A percentile compares a stretch with the other conserved stretches of the same genome.
Conservation (phyloP, 768 basidiomycete genomes). For the Leccinum disarticulatum region DNA sequence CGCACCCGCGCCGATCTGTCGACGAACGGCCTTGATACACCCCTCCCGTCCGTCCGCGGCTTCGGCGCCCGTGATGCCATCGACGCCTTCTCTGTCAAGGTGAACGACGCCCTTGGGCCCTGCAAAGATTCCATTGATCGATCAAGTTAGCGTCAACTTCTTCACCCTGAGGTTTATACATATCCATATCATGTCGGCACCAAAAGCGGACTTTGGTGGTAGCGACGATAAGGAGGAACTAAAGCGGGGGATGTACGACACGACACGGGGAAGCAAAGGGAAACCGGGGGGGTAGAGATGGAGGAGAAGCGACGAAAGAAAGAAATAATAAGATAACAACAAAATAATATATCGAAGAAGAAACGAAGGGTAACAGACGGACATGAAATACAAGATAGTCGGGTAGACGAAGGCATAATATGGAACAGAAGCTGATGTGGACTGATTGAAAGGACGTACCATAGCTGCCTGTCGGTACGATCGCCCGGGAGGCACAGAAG, state of each 20-base stretch:
- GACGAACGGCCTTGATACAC: slow-evolving; percentile 54
- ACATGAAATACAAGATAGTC: slow-evolving; percentile 2
- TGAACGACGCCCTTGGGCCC: slow-evolving; percentile 53
- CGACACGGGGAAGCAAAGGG: not conserved
- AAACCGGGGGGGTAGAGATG: not conserved
- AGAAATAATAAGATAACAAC: not conserved
- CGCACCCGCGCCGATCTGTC: slow-evolving; percentile 62
- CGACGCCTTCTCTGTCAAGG: slow-evolving; percentile 49
- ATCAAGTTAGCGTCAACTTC: slow-evolving; percentile 1
- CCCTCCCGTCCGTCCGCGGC: slow-evolving; percentile 57
- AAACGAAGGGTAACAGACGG: not conserved
- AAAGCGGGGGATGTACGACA: slow-evolving; percentile 1
- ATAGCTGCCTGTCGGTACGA: slow-evolving; percentile 61
- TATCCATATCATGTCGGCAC: not conserved
- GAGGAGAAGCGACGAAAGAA: not conserved
- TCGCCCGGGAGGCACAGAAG: slow-evolving; percentile 58
- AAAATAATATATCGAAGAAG: slow-evolving; percentile 3
- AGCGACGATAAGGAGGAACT: slow-evolving; percentile 13
- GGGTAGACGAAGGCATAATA: not conserved
- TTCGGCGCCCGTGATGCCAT: slow-evolving; percentile 58
- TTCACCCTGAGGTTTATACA: not conserved
- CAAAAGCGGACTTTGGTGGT: slow-evolving; percentile 13
- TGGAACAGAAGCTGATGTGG: not conserved
- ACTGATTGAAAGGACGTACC: slow-evolving; percentile 36
- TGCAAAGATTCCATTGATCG: slow-evolving; percentile 21